phyloP scores from a whole-genome alignment of 2,329 filamentous ascomycete genomes.

The Chaetomiaceae sp. region DNA sequence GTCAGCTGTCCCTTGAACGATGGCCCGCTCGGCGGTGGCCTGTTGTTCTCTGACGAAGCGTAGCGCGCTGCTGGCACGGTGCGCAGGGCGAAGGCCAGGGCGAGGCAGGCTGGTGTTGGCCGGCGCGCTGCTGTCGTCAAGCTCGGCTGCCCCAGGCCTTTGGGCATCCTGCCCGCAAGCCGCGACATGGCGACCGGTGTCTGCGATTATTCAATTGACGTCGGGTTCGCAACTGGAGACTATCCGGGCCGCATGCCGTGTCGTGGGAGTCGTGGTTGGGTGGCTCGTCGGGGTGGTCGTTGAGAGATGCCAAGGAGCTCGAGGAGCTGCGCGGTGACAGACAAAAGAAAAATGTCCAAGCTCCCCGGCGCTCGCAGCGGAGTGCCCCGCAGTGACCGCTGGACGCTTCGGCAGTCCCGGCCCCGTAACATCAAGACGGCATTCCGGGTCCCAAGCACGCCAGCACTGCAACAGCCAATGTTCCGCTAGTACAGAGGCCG shows the following conservation, averaged over 20 bases:
- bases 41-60: slow-evolving; percentile 13
- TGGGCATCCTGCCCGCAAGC: slow-evolving; percentile 23
- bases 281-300: slow-evolving; percentile 5
- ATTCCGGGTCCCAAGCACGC: neutral
- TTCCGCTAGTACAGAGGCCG: too few species aligned
- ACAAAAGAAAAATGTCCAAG: slow-evolving; percentile 8
- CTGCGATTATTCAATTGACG: slow-evolving; percentile 3
- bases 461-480: neutral
- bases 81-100: slow-evolving; percentile 8
- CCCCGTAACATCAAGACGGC: neutral
- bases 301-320: neutral
- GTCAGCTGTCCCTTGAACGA: slow-evolving; percentile 50
- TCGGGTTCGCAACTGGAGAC: neutral
- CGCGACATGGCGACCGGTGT: slow-evolving; percentile 21
- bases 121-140: slow-evolving; percentile 6
- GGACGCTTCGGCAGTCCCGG: neutral
- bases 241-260: slow-evolving; percentile 10
- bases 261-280: neutral
- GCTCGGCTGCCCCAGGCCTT: slow-evolving; percentile 15
- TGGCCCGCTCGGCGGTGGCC: slow-evolving; percentile 9
- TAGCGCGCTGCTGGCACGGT: slow-evolving; percentile 10
- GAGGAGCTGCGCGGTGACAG: neutral
- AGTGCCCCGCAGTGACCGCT: neutral
- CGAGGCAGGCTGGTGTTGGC: slow-evolving; percentile 11
- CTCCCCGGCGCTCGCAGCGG: too few species aligned